phyloP scores from a whole-genome alignment of 257 asterid species.

The Capsicum baccatum region DNA sequence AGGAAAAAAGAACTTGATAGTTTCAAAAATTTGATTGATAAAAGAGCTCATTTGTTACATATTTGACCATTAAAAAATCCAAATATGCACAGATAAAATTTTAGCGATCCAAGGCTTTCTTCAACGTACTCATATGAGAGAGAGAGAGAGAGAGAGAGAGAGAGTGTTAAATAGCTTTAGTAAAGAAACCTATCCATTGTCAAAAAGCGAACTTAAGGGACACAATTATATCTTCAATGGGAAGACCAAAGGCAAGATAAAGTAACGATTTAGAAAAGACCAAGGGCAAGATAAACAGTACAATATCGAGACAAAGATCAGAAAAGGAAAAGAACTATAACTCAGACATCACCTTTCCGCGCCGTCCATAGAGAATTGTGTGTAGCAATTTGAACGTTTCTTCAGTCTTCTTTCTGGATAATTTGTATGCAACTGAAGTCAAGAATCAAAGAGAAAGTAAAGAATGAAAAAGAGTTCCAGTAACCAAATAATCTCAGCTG shows the following conservation, averaged over 20 bases:
- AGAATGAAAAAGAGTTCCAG: not conserved
- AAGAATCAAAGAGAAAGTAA: slow-evolving; percentile 28
- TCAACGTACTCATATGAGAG: not conserved
- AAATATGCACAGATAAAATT: not conserved
- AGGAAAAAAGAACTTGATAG: not conserved
- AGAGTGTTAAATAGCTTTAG: not conserved
- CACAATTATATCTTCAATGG: not conserved
- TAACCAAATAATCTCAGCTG: slow-evolving; percentile 26
- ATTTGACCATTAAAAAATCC: too few species aligned
- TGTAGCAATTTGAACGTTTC: slow-evolving; percentile 85
- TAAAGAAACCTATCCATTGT: not conserved
- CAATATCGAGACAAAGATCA: not conserved
- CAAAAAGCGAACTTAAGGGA: not conserved
- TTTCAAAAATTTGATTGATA: not conserved
- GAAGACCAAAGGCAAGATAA: slow-evolving; percentile 7
- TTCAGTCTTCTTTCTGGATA: slow-evolving; percentile 81
- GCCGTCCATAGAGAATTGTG: slow-evolving; percentile 76
- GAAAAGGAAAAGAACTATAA: slow-evolving; percentile 19
- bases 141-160: slow-evolving; percentile 25
- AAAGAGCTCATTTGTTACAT: not conserved
- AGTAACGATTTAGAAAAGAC: not conserved
- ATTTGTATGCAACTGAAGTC: slow-evolving; percentile 75
- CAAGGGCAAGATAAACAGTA: not conserved
- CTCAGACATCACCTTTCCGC: slow-evolving; percentile 74
- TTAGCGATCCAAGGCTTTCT: not conserved